Evolutionary conservation across 352 stramenopile genomes (phyloP), one percentile per base, ranked within the genome.

Genomic region (Pythium dissotocum): DNA sequence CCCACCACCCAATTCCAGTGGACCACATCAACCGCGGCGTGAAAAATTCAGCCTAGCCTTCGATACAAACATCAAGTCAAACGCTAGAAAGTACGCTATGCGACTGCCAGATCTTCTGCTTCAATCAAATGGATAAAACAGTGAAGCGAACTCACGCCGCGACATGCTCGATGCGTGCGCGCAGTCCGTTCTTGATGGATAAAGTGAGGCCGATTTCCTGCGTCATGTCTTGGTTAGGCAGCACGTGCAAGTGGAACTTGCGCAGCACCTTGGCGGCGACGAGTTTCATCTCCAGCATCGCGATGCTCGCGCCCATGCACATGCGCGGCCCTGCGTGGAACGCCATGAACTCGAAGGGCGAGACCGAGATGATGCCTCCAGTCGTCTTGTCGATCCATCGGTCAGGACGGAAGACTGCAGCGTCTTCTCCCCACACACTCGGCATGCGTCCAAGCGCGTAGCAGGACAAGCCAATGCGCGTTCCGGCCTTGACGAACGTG

Each of bases 281-380:
- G 4, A 89, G 69, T 54, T 91, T 90, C 73, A 90, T 87, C 74
- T 93, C 80, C n/a, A 93, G 38, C 72, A 93, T 85, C 5, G 82
- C 79, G 30, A 93, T 76, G 32, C 64, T 75, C 49, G 78, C 77
- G 42, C 88, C 88, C 6, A 94, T 69, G 56, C 88, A 96, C 42
- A 74, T 79, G 49, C 85, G 84, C 9, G 71, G 82, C 0, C 88
- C 88, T 5, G 75, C 82, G 33, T 88, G 79, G 70, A 96, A 95
- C 10, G 77, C 76, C 13, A 77, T 80, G 62, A 90, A 92, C 59
- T 91, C 80, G 67, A 83, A 86, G 0, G 72, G 58, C n/a, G 80
- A 85, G 1, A 76, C 58, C 28, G 76, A 58, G 52, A 88, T 73
- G 28, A 78, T 61, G 35, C 74, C 74, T 12, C 75, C 71, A 0